Evolutionary conservation across 495 filamentous ascomycete species (phyloP), one percentile per base, ranked within the genome.

Genomic region (Ascobolus immersus): DNA sequence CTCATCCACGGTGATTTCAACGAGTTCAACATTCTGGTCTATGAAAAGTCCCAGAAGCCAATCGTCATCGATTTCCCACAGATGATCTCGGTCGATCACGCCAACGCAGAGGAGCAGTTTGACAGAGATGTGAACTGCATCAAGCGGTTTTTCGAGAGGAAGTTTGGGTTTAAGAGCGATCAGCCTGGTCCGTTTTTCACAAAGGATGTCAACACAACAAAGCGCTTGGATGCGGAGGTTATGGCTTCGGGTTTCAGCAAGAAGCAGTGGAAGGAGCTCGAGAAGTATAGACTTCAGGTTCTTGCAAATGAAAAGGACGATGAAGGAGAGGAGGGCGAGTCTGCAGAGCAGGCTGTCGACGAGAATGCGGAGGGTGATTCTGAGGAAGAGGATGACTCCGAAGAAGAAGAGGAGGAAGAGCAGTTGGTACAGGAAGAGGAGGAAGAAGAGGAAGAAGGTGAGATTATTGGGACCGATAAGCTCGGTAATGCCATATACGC

Each of bases 1-100:
- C 56, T 99, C 36, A 94, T 99, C 34, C 86, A 99, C 51, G 89
- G 86, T 42, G 86, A 99, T 51, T 94, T 91, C 58, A 99, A 99
- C 57, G 89, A 94, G 56, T 99, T 99, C 60, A 99, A 99, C 48
- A 78, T 99, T 37, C 60, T 99, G 13, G 71, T 94, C 52, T 71
- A 80, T 41, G 81, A 90, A 44, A 61, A 67, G 21, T 51, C 53
- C 21, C 44, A 56, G 14, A 47, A 56, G 1, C 82, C 86, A 4
- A 64, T 89, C 32, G 52, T 94, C 18, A 99, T 99, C 43, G 89
- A 99, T 55, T 99, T 99, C 51, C 86, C 86, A 1, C 86, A 99
- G 55, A 91, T 91, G 74, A 65, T 94, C 2, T 91, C 80, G n/a
- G 73, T 92, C 43, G 77, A 89, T 44, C 89, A 99, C 48, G 53